phyloP scores from a whole-genome alignment of 2,329 filamentous ascomycete species.

The Curvularia spicifera region DNA sequence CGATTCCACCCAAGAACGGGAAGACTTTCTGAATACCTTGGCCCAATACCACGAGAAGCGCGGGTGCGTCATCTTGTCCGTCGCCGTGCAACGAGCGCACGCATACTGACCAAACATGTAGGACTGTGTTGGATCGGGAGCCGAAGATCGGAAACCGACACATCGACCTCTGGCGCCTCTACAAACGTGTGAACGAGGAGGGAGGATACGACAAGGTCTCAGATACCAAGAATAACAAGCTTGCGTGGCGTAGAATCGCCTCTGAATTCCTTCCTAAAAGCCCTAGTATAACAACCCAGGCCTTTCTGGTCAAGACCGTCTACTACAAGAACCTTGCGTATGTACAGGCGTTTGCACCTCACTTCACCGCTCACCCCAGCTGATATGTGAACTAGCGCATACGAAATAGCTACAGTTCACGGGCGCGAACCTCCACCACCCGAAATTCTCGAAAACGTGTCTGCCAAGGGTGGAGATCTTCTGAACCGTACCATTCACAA shows the following conservation, averaged over 20 bases:
- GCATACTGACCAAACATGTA: constrained; percentile 42
- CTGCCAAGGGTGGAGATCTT: constrained; percentile 82
- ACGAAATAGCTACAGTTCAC: constrained; percentile 80
- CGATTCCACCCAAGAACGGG: constrained; percentile 68
- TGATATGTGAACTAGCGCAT: constrained; percentile 60
- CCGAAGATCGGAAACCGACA: constrained; percentile 80
- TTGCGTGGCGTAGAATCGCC: constrained; percentile 83
- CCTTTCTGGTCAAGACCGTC: constrained; percentile 83
- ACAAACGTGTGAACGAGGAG: constrained; percentile 74
- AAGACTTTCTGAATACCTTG: constrained; percentile 77
- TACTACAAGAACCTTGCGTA: constrained; percentile 87
- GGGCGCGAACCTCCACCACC: constrained; percentile 83
- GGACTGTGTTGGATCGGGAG: constrained; percentile 76
- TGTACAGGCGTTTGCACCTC: constrained; percentile 24
- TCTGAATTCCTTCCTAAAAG: constrained; percentile 77
- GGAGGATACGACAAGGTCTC: constrained; percentile 85
- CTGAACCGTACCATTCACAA: constrained; percentile 80
- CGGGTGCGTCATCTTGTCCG: constrained; percentile 58
- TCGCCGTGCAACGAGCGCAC: constrained; percentile 29
- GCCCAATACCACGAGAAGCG: constrained; percentile 77
- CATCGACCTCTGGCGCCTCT: constrained; percentile 79
- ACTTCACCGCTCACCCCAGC: constrained; percentile 5
- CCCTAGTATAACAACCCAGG: constrained; percentile 76
- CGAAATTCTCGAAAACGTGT: constrained; percentile 80
- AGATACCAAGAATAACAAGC: constrained; percentile 72